phyloP scores from a whole-genome alignment of 805 yeast genomes.

The Saturnispora hagleri region DNA sequence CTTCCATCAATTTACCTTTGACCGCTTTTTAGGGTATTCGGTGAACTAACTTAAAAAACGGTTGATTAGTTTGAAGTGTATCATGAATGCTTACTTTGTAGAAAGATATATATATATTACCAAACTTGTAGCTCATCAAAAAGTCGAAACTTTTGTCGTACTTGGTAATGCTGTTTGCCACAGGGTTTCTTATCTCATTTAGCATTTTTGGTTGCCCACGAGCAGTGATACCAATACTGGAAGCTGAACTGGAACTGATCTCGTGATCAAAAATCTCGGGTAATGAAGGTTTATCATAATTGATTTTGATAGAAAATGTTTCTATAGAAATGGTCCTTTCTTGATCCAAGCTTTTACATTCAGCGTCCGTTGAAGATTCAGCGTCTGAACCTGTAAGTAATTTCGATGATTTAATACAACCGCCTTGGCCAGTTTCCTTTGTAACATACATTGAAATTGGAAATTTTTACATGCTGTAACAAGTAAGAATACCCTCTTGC shows the following conservation, averaged over 20 bases:
- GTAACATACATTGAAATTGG: background rate
- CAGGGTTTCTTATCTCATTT: slow-evolving; percentile 43
- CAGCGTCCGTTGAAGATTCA: background rate
- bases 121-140: slow-evolving; percentile 69
- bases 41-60: too few species aligned
- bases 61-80: too few species aligned
- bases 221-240: slow-evolving; percentile 31
- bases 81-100: too few species aligned
- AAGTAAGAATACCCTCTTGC: slow-evolving; percentile 17
- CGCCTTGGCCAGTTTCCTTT: background rate
- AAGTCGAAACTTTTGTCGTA: slow-evolving; percentile 50
- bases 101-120: slow-evolving; percentile 25
- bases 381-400: background rate
- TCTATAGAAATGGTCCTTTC: slow-evolving; percentile 8
- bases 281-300: slow-evolving; percentile 32
- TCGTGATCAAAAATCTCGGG: slow-evolving; percentile 26
- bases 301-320: background rate
- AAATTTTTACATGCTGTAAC: background rate
- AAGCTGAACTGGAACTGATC: slow-evolving; percentile 27
- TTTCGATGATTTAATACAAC: background rate
- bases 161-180: slow-evolving; percentile 33
- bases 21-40: too few species aligned
- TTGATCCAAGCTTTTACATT: background rate
- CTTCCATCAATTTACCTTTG: too few species aligned
- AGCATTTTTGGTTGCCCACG: slow-evolving; percentile 41